Percentiles rank a stretch among this genome's conserved stretches.
phyloP scores from a whole-genome alignment of 2,329 filamentous ascomycete genomes.

The Thermothelomyces thermophilus region DNA sequence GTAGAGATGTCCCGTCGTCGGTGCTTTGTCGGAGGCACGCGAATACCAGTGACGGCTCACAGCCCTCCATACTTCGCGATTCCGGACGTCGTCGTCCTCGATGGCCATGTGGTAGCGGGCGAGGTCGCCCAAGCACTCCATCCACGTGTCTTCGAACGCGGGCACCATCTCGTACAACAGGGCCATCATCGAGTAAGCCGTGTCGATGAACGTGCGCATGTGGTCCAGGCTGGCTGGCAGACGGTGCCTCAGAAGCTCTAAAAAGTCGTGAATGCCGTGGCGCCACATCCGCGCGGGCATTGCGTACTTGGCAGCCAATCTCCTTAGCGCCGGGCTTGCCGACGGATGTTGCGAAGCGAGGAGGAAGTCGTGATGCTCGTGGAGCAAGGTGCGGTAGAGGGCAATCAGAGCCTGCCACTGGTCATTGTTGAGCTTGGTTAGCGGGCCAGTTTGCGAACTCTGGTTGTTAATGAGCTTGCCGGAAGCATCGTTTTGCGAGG shows the following conservation, averaged over 20 bases:
- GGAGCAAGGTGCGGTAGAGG: constrained; percentile 69
- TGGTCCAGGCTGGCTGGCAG: constrained; percentile 74
- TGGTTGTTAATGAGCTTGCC: no score
- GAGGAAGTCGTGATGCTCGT: constrained; percentile 83
- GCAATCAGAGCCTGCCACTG: constrained; percentile 83
- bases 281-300: constrained; percentile 96
- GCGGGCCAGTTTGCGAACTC: no score
- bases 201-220: constrained; percentile 85
- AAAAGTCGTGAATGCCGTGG: constrained; percentile 79
- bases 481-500: no score
- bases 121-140: constrained; percentile 83
- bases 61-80: constrained; percentile 73
- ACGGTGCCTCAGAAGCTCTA: constrained; percentile 68
- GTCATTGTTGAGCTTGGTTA: no score
- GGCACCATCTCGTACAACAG: constrained; percentile 79
- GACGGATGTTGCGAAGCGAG: constrained; percentile 80
- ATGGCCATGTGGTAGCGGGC: constrained; percentile 81
- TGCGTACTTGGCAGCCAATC: constrained; percentile 70
- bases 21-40: constrained; percentile 69
- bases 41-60: constrained; percentile 81
- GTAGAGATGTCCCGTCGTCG: constrained; percentile 71
- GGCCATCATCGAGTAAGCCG: constrained; percentile 86
- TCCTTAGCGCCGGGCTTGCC: constrained; percentile 58
- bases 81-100: constrained; percentile 69
- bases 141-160: constrained; percentile 81